phyloP scores from a whole-genome alignment of 2,329 filamentous ascomycete genomes.

The Diaporthe helianthi region DNA sequence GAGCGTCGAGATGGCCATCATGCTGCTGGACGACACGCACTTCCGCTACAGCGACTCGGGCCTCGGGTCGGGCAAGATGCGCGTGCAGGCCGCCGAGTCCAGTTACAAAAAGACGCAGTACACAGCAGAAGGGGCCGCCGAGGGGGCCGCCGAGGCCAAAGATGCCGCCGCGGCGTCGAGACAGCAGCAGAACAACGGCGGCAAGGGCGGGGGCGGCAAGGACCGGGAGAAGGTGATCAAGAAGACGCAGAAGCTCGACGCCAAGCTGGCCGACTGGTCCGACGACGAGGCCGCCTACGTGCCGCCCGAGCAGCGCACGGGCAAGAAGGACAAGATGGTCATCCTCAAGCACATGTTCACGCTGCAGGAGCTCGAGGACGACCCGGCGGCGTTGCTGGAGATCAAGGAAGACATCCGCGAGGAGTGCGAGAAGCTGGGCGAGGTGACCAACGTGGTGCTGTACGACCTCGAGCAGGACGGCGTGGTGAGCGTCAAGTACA shows the following conservation, averaged over 20 bases:
- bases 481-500: constrained; percentile 84
- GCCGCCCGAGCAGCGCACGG: constrained; percentile 51
- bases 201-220: constrained; percentile 56
- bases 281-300: constrained; percentile 77
- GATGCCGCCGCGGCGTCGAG: constrained; percentile 43
- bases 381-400: constrained; percentile 81
- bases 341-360: constrained; percentile 96
- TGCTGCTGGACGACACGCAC: constrained; percentile 80
- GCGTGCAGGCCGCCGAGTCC: constrained; percentile 82
- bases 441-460: constrained; percentile 88
- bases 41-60: constrained; percentile 70
- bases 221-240: constrained; percentile 91
- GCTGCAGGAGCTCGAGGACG: constrained; percentile 81
- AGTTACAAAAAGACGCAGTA: constrained; percentile 92
- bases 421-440: constrained; percentile 84
- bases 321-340: constrained; percentile 78
- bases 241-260: constrained; percentile 89
- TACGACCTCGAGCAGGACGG: constrained; percentile 88
- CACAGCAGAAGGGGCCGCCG: constrained; percentile 54
- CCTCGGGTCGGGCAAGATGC: constrained; percentile 69
- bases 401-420: constrained; percentile 95
- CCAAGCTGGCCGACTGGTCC: constrained; percentile 93
- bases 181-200: constrained; percentile 34
- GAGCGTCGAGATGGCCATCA: constrained; percentile 85
- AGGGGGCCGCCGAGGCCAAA: constrained; percentile 47